A percentile compares a stretch with the other conserved stretches of the same genome.
Conservation (phyloP, 1,284 basidiomycete genomes). For the Sporisorium sorghi region DNA sequence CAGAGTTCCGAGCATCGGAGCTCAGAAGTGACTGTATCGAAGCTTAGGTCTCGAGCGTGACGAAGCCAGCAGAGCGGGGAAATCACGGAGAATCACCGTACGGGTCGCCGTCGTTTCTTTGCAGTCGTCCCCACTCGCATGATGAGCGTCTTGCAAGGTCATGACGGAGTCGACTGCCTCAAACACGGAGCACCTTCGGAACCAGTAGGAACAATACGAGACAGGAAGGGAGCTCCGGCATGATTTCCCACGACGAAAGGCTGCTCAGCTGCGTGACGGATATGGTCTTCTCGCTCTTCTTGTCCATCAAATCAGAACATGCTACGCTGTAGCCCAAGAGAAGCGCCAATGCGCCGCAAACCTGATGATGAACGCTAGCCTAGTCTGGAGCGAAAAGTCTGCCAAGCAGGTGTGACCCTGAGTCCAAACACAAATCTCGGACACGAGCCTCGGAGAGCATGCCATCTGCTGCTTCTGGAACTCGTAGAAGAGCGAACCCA, state of each 20-base stretch:
- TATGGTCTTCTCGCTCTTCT: too few species aligned
- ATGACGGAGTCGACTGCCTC: neutral
- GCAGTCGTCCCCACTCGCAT: neutral
- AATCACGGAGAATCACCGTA: slow-evolving; percentile 1
- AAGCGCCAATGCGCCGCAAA: too few species aligned
- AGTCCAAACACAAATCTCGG: neutral
- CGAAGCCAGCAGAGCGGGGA: slow-evolving; percentile 3
- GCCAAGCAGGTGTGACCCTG: too few species aligned
- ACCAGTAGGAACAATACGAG: neutral
- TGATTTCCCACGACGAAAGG: neutral
- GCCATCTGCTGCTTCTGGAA: neutral
- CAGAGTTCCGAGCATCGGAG: slow-evolving; percentile 8
- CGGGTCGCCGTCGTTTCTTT: neutral
- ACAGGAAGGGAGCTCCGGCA: neutral
- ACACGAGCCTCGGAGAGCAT: slow-evolving; percentile 7
- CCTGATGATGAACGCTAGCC: too few species aligned
- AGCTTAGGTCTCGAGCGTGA: neutral
- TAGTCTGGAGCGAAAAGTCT: too few species aligned
- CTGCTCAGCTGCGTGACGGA: neutral
- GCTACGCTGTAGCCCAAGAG: too few species aligned
- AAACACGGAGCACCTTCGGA: neutral
- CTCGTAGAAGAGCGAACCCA: neutral
- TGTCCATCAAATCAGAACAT: too few species aligned
- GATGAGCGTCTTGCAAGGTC: neutral
- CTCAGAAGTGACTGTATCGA: neutral